Evolutionary conservation across 371 early-diverging fungal genomes (phyloP).

Genomic region (Batkoa obscura): DNA sequence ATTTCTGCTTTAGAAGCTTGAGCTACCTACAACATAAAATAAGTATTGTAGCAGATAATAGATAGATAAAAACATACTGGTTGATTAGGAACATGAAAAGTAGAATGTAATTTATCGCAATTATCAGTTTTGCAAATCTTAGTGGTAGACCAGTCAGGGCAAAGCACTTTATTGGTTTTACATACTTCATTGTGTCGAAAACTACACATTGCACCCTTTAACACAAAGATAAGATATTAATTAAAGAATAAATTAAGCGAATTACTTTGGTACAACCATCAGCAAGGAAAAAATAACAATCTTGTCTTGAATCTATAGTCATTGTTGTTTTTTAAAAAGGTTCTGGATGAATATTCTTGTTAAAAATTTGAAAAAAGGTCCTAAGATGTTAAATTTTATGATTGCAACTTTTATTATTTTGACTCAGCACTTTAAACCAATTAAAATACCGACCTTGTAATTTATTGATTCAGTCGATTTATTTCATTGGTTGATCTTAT

Average conservation of each 20-base stretch:
- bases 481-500: too few relatives aligned
- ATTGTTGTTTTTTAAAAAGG: too few relatives aligned
- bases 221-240: background rate
- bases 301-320: background rate
- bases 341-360: too few relatives aligned
- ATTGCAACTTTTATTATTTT: too few relatives aligned
- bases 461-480: too few relatives aligned
- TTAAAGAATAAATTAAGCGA: background rate
- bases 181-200: constrained; percentile 1
- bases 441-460: too few relatives aligned
- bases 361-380: too few relatives aligned
- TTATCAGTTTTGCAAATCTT: background rate
- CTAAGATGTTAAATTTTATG: too few relatives aligned
- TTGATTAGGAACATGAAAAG: background rate
- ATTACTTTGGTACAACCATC: constrained; percentile 1
- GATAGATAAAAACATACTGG: background rate
- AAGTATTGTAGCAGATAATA: background rate
- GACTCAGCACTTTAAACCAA: too few relatives aligned
- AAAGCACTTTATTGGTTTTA: background rate
- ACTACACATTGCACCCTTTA: background rate
- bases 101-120: background rate
- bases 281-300: constrained; percentile 3
- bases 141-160: constrained; percentile 1
- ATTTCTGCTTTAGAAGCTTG: background rate
- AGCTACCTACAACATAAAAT: background rate